These are phyloP conservation scores for Cladosporium austrohemisphaericum DNA, from an alignment of 2,329 filamentous ascomycete genomes.

Conservation along the genomic window DNA sequence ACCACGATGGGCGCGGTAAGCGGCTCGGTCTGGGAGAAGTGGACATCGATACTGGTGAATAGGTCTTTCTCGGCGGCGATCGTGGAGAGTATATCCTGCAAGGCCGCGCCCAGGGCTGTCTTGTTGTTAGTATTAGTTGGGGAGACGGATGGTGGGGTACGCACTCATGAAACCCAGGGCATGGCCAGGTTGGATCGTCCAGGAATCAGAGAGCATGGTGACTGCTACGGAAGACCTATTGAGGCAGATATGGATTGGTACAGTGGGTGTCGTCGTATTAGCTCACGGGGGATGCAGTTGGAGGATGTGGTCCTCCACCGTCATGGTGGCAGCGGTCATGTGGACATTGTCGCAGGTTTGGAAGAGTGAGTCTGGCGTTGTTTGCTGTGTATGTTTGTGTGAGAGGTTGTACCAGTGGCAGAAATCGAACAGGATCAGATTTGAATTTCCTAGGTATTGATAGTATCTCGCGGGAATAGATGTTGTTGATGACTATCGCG, in stretches of 20 bases:
- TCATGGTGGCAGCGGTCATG: conserved; percentile 15
- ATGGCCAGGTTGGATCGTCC: conserved; percentile 25
- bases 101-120: conserved; percentile 79
- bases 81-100: conserved; percentile 84
- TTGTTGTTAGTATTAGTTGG: conserved; percentile 4
- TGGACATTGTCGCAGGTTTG: conserved; percentile 10
- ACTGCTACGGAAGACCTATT: not conserved
- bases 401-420: not conserved
- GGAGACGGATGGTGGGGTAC: conserved; percentile 6
- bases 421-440: too few relatives aligned
- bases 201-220: conserved; percentile 14
- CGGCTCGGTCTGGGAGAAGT: conserved; percentile 72
- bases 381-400: conserved; percentile 3
- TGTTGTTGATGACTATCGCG: too few relatives aligned
- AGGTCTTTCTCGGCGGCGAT: conserved; percentile 81
- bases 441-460: too few relatives aligned
- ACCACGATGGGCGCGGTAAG: conserved; percentile 72
- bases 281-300: conserved; percentile 17
- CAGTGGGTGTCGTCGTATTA: not conserved
- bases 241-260: not conserved
- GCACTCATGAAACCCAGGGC: conserved; percentile 40
- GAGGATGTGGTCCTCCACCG: conserved; percentile 17
- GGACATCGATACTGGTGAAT: conserved; percentile 78
- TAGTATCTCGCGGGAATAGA: too few relatives aligned
- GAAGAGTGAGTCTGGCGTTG: not conserved